These are phyloP conservation scores for Delonix regia DNA, from an alignment of 306 rosid species.

Conservation along the genomic window DNA sequence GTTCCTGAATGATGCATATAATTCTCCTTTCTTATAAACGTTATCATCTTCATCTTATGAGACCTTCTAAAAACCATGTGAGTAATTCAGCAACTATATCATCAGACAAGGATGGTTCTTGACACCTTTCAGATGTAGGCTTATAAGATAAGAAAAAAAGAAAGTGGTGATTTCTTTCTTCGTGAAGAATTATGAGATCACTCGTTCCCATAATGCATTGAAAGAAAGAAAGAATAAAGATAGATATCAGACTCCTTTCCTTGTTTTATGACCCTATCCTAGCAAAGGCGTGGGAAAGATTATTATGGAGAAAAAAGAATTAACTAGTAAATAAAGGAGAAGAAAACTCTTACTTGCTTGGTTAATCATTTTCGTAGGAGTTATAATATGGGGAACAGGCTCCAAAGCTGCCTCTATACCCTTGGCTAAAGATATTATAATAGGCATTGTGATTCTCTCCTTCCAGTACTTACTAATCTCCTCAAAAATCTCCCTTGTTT, in stretches of 20 bases:
- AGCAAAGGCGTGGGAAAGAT: background rate
- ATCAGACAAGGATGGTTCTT: background rate
- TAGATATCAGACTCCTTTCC: background rate
- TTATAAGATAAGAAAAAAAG: no score
- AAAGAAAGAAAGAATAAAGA: background rate
- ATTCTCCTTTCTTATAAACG: background rate
- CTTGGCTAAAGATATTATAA: constrained; percentile 82
- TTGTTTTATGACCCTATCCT: background rate
- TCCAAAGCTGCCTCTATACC: constrained; percentile 90
- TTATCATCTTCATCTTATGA: background rate
- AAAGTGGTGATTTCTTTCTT: no score
- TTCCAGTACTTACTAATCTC: constrained; percentile 88
- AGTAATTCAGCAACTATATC: background rate
- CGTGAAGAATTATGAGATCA: background rate
- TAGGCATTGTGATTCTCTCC: constrained; percentile 81
- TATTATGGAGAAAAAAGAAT: background rate
- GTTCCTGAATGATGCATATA: background rate
- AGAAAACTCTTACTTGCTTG: constrained; percentile 72
- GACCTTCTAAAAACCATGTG: background rate
- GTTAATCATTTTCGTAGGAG: constrained; percentile 85
- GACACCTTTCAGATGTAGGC: background rate
- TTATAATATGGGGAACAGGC: constrained; percentile 83
- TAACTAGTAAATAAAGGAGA: background rate
- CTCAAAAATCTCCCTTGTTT: constrained; percentile 80
- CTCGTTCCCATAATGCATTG: background rate